Conservation (phyloP, 1,284 basidiomycete species). For the Pseudozyma sp. region DNA sequence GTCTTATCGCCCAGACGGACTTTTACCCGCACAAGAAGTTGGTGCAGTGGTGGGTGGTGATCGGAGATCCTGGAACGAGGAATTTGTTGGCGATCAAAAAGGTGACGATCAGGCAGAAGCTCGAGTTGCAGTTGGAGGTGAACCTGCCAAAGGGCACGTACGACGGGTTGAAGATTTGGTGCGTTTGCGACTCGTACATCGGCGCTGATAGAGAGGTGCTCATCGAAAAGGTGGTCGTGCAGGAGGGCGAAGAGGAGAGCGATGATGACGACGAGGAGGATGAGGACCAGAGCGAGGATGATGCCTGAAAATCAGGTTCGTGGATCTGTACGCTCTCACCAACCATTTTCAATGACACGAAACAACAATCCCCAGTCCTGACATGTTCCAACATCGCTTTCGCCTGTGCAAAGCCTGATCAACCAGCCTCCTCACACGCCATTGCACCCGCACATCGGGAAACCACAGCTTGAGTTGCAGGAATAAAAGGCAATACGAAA, state of each 20-base stretch:
- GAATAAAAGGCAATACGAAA: not conserved
- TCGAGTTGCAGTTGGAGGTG: conserved; percentile 88
- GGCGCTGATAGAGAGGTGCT: conserved; percentile 65
- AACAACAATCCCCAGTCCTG: too few relatives aligned
- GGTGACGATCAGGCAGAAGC: conserved; percentile 79
- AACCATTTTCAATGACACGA: too few relatives aligned
- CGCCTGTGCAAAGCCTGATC: too few relatives aligned
- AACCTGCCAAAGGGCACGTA: conserved; percentile 79
- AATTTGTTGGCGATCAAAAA: conserved; percentile 91
- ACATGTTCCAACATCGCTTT: too few relatives aligned
- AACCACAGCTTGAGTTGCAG: not conserved
- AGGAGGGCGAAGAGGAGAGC: conserved; percentile 51
- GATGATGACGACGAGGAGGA: conserved; percentile 57
- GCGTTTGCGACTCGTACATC: conserved; percentile 88
- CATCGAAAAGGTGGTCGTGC: conserved; percentile 55
- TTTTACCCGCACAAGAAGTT: conserved; percentile 92
- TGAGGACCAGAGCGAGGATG: conserved; percentile 29
- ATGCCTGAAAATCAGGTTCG: not conserved
- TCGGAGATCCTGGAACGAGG: conserved; percentile 81
- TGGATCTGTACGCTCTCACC: too few relatives aligned
- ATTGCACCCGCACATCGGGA: not conserved
- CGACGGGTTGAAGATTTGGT: conserved; percentile 81
- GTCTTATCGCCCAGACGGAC: conserved; percentile 84
- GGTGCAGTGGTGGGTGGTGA: conserved; percentile 96
- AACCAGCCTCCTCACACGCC: not conserved